Conservation (phyloP, 192 early-diverging fungal species). For the Coemansia brasiliensis region DNA sequence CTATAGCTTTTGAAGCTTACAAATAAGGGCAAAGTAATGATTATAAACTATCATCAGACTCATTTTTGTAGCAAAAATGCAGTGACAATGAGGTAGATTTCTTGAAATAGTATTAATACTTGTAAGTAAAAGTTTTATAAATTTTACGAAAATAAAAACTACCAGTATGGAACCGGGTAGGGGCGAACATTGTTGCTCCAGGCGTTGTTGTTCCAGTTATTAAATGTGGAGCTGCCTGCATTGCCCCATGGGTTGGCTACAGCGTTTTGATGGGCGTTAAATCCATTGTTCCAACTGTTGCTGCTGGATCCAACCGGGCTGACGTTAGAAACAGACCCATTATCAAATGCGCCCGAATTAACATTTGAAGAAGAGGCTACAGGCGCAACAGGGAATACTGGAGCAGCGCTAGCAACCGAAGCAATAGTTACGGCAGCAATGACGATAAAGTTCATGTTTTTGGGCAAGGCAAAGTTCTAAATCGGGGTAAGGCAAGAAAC, state of each 20-base stretch:
- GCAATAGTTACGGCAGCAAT: slow-evolving; percentile 5
- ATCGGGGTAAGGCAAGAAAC: no score
- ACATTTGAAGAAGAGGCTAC: slow-evolving; percentile 37
- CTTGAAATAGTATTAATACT: neutral
- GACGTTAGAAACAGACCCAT: slow-evolving; percentile 30
- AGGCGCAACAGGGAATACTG: slow-evolving; percentile 26
- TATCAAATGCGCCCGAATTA: slow-evolving; percentile 50
- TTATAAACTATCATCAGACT: no score
- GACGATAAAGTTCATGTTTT: neutral
- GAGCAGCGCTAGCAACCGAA: slow-evolving; percentile 22
- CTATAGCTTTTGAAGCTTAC: no score
- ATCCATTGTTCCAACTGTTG: slow-evolving; percentile 52
- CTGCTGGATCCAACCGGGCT: slow-evolving; percentile 37
- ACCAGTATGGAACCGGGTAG: slow-evolving; percentile 51
- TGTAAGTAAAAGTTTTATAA: neutral
- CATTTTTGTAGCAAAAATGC: no score
- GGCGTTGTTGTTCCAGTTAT: slow-evolving; percentile 58
- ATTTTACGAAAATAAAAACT: neutral
- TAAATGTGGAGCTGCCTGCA: slow-evolving; percentile 47
- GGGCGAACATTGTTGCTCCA: slow-evolving; percentile 44
- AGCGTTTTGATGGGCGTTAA: slow-evolving; percentile 45
- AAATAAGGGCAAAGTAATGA: no score
- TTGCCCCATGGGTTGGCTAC: slow-evolving; percentile 48
- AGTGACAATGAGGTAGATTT: no score
- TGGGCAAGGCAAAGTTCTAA: no score